Conservation (phyloP, 2,329 filamentous ascomycete species). For the Trichophyton benhamiae region DNA sequence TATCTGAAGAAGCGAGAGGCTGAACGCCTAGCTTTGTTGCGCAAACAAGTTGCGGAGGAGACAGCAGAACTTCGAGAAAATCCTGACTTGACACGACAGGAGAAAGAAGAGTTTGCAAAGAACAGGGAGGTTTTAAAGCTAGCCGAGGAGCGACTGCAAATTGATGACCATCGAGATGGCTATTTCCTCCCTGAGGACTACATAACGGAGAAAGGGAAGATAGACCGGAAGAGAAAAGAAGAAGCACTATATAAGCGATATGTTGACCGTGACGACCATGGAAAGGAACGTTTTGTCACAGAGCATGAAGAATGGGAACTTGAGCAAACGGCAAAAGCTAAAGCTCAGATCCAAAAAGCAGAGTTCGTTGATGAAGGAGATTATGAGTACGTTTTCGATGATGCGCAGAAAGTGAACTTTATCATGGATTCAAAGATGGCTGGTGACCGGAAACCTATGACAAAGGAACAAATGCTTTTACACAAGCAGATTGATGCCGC, state of each 20-base stretch:
- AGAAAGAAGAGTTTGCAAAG: slow-evolving; percentile 77
- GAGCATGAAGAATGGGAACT: slow-evolving; percentile 95
- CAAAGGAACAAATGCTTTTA: slow-evolving; percentile 65
- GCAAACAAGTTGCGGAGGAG: slow-evolving; percentile 84
- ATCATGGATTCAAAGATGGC: slow-evolving; percentile 60
- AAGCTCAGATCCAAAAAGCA: slow-evolving; percentile 64
- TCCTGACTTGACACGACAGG: slow-evolving; percentile 58
- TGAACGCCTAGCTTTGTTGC: slow-evolving; percentile 71
- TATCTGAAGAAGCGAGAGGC: slow-evolving; percentile 88
- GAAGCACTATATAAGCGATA: slow-evolving; percentile 84
- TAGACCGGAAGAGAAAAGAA: slow-evolving; percentile 75
- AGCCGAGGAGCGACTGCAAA: slow-evolving; percentile 70
- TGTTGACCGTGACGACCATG: slow-evolving; percentile 73
- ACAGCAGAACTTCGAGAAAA: slow-evolving; percentile 67
- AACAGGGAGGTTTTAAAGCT: slow-evolving; percentile 72
- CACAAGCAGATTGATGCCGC: slow-evolving; percentile 75
- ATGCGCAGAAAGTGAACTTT: slow-evolving; percentile 77
- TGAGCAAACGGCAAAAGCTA: slow-evolving; percentile 78
- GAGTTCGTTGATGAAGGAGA: slow-evolving; percentile 68
- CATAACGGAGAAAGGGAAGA: slow-evolving; percentile 83
- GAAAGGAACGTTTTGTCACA: slow-evolving; percentile 77
- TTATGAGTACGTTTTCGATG: slow-evolving; percentile 89
- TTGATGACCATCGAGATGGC: slow-evolving; percentile 85
- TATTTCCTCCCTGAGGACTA: slow-evolving; percentile 92
- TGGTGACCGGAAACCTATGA: slow-evolving; percentile 58